These are phyloP conservation scores for Earliella scabrosa DNA, from an alignment of 1,284 basidiomycete genomes.

Conservation along the genomic window DNA sequence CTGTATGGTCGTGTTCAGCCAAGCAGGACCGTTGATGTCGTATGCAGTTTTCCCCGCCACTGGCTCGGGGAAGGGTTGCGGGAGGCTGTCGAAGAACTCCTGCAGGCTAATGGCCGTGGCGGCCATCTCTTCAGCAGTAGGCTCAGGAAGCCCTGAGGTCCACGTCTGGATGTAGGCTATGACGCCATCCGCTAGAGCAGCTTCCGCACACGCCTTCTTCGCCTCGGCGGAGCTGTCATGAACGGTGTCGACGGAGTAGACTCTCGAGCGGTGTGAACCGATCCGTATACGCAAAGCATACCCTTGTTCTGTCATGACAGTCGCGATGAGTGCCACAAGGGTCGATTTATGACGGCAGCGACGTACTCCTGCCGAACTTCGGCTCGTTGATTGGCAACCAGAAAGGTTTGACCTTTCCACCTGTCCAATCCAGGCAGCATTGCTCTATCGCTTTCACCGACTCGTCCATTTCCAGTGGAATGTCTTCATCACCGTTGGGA, in stretches of 20 bases:
- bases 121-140: slow-evolving; percentile 12
- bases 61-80: slow-evolving; percentile 58
- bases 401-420: slow-evolving; percentile 47
- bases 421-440: slow-evolving; percentile 57
- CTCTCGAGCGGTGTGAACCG: slow-evolving; percentile 46
- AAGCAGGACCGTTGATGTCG: slow-evolving; percentile 56
- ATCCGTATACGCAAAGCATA: slow-evolving; percentile 58
- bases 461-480: slow-evolving; percentile 22
- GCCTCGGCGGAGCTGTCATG: slow-evolving; percentile 49
- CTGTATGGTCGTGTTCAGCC: slow-evolving; percentile 58
- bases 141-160: slow-evolving; percentile 48
- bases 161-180: slow-evolving; percentile 58
- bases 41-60: slow-evolving; percentile 45
- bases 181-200: slow-evolving; percentile 53
- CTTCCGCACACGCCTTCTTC: slow-evolving; percentile 52
- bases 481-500: slow-evolving; percentile 14
- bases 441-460: slow-evolving; percentile 48
- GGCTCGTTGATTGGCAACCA: slow-evolving; percentile 55
- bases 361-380: slow-evolving; percentile 50
- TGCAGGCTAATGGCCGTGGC: slow-evolving; percentile 45
- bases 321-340: not conserved
- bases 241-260: slow-evolving; percentile 52
- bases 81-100: slow-evolving; percentile 59
- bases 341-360: not conserved
- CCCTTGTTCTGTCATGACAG: slow-evolving; percentile 47